Evolutionary conservation across 2,329 filamentous ascomycete species (phyloP), one percentile per base, ranked within the genome.

Genomic region (Trichoderma hamatum): DNA sequence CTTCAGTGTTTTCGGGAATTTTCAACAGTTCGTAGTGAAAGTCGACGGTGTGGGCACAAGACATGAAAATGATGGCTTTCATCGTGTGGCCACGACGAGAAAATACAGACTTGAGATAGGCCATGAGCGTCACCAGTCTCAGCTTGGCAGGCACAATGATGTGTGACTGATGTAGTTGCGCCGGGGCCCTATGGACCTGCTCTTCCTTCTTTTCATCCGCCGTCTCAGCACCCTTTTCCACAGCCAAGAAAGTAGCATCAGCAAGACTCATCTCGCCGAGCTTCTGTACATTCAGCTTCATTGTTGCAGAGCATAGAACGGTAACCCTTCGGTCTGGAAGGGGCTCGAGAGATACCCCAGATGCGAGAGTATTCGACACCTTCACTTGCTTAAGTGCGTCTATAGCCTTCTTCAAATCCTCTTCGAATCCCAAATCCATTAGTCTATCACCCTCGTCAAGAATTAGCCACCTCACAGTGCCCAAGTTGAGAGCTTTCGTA

Each of bases 371-470:
- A 68, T 86, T 85, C 46, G 85, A 83, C 24, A 91, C 78, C 34
- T 84, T 81, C 67, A 90, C 86, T 55, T 89, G 82, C 71, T 94
- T 90, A 68, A 98, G 87, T 71, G 91, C 91, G 67, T 88, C 85
- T 19, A 99, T 92, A 72, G 97, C 95, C 70, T 90, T 92, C 76
- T 92, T 92, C 70, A 99, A 88, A 75, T 98, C 95, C 66, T 97
- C 90, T 80, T 98, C 96, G 74, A 99, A 99, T 0, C 96, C 96
- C 75, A 98, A 86, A 77, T 99, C 96, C 95, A 99, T 97, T 77
- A 99, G 83, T n/a, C 96, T 88, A 84, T 99, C 96, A 34, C 96
- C 96, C 80, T 99, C 96, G 75, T 99, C 96, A 6, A 99, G 85
- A 2, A 99, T 90, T 28, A 99, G 82, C 96, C 96, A 99, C 70